Conservation (phyloP, 23 red algal genomes). For the Gracilariopsis chorda region DNA sequence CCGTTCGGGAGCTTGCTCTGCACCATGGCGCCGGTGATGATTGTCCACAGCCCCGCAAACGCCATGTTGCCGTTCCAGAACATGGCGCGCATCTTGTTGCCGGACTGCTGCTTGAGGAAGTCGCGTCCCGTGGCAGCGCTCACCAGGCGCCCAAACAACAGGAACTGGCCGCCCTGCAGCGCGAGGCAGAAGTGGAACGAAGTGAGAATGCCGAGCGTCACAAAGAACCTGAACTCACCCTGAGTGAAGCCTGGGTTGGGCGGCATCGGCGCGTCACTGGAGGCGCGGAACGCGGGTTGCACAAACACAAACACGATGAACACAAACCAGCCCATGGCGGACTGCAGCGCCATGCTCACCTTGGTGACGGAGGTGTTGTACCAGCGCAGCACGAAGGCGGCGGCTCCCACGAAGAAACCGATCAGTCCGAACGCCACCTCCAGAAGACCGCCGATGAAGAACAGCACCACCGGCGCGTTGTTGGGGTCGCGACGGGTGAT, state of each 20-base stretch:
- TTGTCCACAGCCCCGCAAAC: slow-evolving; percentile 34
- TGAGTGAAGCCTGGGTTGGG: neutral
- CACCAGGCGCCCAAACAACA: slow-evolving; percentile 57
- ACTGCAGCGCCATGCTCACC: slow-evolving; percentile 7
- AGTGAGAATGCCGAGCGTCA: slow-evolving; percentile 49
- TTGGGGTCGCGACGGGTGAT: neutral
- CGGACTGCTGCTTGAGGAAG: slow-evolving; percentile 29
- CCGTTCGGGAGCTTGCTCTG: neutral
- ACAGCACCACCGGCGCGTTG: neutral
- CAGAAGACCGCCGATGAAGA: slow-evolving; percentile 44
- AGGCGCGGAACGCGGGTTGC: slow-evolving; percentile 23
- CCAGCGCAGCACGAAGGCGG: slow-evolving; percentile 25
- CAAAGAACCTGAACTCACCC: slow-evolving; percentile 15
- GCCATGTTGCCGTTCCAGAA: slow-evolving; percentile 74
- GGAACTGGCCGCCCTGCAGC: slow-evolving; percentile 68
- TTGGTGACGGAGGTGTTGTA: slow-evolving; percentile 19
- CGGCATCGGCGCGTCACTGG: no score
- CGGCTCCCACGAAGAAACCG: slow-evolving; percentile 26
- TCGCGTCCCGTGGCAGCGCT: slow-evolving; percentile 31
- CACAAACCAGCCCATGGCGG: slow-evolving; percentile 38
- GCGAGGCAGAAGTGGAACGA: slow-evolving; percentile 66
- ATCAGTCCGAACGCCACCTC: slow-evolving; percentile 52
- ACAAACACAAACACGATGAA: slow-evolving; percentile 54
- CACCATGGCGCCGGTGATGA: slow-evolving; percentile 12
- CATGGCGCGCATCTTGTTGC: slow-evolving; percentile 36